Base-by-base conservation (phyloP, 441 rosid species). In the Brassica hybrid region DNA sequence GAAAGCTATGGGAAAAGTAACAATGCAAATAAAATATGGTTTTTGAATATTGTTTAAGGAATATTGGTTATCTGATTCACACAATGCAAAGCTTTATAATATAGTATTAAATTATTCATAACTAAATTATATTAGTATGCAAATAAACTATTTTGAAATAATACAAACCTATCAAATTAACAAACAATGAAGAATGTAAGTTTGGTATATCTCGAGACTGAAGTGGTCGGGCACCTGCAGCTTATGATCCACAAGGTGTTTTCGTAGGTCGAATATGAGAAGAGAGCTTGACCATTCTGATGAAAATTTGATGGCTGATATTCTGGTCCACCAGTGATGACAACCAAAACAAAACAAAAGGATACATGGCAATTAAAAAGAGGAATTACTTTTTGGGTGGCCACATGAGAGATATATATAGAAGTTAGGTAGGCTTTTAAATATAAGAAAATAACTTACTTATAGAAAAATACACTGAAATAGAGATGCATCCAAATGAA, bases 91-190 rank as follows among this genome's bases (percentile, higher is more conserved):
- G 52, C 16, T 1, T 45, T 45, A 45, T 5, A 11, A 34, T 34
- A 23, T 43, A 43, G 10, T 41, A 43, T 43, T 43, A 43, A 12
- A 12, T 48, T 48, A 5, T 48, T 13, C 54, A 48, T n/a, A 48
- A 48, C 9, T 50, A 50, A 43, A 16, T 17, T 2, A 41, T 1
- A 21, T 65, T 10, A 11, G 48, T 11, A 0, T 41, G 5, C 18
- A 25, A 7, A 56, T 14, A 5, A 72, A 63, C n/a, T 32, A 9
- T 6, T 36, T 54, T 19, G 17, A 67, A 67, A 30, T 18, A 25
- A 9, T 60, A 68, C 30, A 11, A 60, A 76, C 79, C 69, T 76
- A 54, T 76, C 18, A 32, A 27, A 9, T 10, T 36, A 13, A 57
- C 65, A 36, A 21, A 6, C 3, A 36, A 50, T 21, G 54, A 69